These are phyloP conservation scores for Ophiostoma pallidulum DNA, from an alignment of 2,329 filamentous ascomycete species.

Conservation along the genomic window DNA sequence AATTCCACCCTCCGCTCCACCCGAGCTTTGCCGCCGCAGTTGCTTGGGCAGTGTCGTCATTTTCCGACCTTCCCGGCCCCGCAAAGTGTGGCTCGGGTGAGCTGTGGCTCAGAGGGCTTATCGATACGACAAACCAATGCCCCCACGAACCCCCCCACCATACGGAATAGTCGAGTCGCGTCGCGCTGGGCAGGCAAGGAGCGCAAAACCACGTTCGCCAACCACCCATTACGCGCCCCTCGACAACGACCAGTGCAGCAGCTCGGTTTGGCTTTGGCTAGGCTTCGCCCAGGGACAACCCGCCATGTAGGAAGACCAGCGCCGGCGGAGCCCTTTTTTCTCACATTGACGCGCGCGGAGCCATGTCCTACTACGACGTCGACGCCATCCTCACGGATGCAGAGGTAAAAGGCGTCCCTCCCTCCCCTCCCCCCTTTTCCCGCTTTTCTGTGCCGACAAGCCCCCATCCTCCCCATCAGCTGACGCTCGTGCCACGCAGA, in stretches of 20 bases:
- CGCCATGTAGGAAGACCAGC: no score
- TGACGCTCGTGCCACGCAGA: no score
- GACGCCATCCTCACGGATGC: constrained; percentile 78
- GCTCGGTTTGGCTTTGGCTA: no score
- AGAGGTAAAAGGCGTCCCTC: constrained; percentile 54
- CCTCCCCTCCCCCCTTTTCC: neutral
- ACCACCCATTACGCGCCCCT: no score
- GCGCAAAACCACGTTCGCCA: no score
- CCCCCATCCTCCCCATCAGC: neutral
- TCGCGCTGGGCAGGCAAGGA: neutral
- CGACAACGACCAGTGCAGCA: no score
- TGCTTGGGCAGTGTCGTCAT: constrained; percentile 10
- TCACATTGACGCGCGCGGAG: neutral
- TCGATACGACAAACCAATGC: neutral
- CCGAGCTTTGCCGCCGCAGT: constrained; percentile 12
- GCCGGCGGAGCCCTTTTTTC: no score
- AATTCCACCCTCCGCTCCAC: constrained; percentile 9
- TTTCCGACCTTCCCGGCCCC: no score
- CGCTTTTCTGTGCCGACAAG: no score
- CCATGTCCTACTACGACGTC: constrained; percentile 74
- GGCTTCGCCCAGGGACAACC: no score
- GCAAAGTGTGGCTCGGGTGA: neutral
- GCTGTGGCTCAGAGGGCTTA: neutral
- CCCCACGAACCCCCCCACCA: no score
- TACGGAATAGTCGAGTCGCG: neutral